phyloP scores from a whole-genome alignment of 257 asterid species.

The Ocimum tenuiflorum region DNA sequence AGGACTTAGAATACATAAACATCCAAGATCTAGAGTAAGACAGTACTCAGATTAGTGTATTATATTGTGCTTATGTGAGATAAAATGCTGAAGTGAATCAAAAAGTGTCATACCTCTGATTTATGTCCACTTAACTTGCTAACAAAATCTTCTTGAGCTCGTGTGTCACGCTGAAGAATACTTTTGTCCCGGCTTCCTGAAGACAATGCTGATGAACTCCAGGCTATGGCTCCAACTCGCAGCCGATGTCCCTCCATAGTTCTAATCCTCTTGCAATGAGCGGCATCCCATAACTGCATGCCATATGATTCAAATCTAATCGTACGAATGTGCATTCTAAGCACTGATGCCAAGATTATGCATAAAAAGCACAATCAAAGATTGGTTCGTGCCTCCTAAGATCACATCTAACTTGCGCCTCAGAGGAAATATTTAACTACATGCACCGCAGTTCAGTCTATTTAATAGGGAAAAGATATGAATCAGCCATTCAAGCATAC shows the following conservation, averaged over 20 bases:
- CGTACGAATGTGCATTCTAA: background rate
- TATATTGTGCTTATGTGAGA: background rate
- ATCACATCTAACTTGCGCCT: too few species aligned
- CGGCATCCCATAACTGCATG: conserved; percentile 82
- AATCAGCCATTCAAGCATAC: too few species aligned
- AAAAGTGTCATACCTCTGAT: conserved; percentile 62
- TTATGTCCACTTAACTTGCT: conserved; percentile 90
- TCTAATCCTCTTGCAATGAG: conserved; percentile 79
- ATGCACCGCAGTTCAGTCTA: background rate
- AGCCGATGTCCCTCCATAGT: conserved; percentile 92
- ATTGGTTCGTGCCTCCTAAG: too few species aligned
- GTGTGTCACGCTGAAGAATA: conserved; percentile 83
- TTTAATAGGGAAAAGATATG: too few species aligned
- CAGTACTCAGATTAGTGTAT: background rate
- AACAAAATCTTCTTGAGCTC: conserved; percentile 63
- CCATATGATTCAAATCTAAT: conserved; percentile 11
- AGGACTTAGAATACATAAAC: background rate
- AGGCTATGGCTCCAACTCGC: conserved; percentile 93
- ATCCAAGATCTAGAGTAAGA: background rate
- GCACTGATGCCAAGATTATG: too few species aligned
- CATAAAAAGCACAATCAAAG: too few species aligned
- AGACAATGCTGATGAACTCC: conserved; percentile 74
- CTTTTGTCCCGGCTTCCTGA: conserved; percentile 95
- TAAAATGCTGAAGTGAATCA: conserved; percentile 3
- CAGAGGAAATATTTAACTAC: too few species aligned